Evolutionary conservation across 2,329 filamentous ascomycete species (phyloP).

Genomic region (Fusarium pseudocircinatum): DNA sequence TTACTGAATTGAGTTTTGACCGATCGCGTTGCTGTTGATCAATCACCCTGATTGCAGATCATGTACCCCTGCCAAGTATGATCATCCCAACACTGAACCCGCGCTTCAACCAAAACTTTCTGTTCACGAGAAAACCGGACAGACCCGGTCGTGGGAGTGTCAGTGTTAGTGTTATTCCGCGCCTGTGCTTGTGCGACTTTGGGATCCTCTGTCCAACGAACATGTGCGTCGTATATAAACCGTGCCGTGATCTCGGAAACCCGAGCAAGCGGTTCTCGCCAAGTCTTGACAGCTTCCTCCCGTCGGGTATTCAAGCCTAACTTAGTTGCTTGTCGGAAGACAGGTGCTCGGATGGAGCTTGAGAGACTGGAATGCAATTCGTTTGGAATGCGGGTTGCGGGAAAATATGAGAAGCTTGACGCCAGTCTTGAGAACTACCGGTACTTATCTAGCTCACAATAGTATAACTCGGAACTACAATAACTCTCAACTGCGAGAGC

Average conservation of each 20-base stretch:
- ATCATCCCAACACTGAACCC: background rate
- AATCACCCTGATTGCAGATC: conserved; percentile 17
- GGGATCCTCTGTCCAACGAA: background rate
- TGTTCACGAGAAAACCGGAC: background rate
- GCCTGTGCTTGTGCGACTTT: background rate
- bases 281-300: conserved; percentile 7
- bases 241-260: conserved; percentile 10
- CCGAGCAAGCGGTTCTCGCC: conserved; percentile 20
- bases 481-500: conserved; percentile 5
- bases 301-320: background rate
- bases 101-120: background rate
- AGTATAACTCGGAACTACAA: background rate
- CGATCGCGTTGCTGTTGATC: conserved; percentile 7
- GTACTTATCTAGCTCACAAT: background rate
- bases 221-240: background rate
- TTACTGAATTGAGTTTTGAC: background rate
- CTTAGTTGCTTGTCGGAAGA: background rate
- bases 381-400: conserved; percentile 22
- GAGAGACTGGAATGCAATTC: conserved; percentile 7
- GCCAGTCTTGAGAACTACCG: background rate
- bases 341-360: background rate
- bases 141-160: background rate
- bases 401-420: conserved; percentile 10
- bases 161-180: background rate
- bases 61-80: background rate